Conservation (phyloP, 768 basidiomycete species). For the Suillus fuscotomentosus region DNA sequence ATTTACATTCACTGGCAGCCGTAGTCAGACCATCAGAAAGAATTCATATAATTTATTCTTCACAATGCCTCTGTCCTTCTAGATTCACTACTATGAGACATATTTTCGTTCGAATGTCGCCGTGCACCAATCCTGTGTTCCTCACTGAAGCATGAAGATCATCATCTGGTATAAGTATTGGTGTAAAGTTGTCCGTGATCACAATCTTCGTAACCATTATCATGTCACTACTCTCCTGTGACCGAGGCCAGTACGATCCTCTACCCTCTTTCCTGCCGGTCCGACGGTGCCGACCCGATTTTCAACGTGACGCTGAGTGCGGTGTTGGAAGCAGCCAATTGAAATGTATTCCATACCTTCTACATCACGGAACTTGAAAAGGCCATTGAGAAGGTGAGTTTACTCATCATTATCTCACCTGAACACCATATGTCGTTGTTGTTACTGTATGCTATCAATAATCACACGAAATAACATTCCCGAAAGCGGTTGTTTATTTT, state of each 20-base stretch:
- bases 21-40: not conserved
- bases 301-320: too few relatives aligned
- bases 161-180: too few relatives aligned
- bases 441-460: not conserved
- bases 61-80: not conserved
- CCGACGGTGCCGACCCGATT: too few relatives aligned
- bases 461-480: not conserved
- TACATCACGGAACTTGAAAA: not conserved
- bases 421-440: not conserved
- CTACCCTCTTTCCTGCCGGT: too few relatives aligned
- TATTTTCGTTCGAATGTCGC: not conserved
- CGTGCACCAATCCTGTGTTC: not conserved
- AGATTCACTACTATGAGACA: not conserved
- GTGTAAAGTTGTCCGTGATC: too few relatives aligned
- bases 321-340: too few relatives aligned
- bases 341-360: not conserved
- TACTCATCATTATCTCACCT: not conserved
- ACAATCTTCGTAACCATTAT: too few relatives aligned
- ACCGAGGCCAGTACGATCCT: too few relatives aligned
- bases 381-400: slow-evolving; percentile 5
- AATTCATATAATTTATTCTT: not conserved
- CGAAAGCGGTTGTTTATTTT: not conserved
- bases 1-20: not conserved
- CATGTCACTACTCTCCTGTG: too few relatives aligned
- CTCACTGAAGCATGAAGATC: too few relatives aligned